phyloP scores from a whole-genome alignment of 2,329 filamentous ascomycete species.

The Cercospora brassicicola region DNA sequence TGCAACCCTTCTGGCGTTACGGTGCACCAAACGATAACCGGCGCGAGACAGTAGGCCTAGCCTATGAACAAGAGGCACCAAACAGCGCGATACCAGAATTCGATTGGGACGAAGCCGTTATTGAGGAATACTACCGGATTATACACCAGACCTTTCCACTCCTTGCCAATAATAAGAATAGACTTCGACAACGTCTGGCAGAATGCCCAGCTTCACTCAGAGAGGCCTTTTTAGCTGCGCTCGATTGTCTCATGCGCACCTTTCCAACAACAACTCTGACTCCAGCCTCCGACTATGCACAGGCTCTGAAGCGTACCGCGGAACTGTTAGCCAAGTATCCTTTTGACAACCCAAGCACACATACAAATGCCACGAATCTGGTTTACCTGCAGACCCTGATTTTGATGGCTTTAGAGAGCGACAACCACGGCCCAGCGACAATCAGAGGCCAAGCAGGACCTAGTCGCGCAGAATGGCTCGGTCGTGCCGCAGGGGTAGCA shows the following conservation, averaged over 20 bases:
- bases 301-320: slow-evolving; percentile 45
- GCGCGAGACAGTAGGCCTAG: slow-evolving; percentile 33
- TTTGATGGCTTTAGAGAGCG: slow-evolving; percentile 65
- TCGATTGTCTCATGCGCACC: slow-evolving; percentile 61
- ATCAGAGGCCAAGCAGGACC: slow-evolving; percentile 49
- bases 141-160: slow-evolving; percentile 69
- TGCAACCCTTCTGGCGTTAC: slow-evolving; percentile 32
- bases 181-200: slow-evolving; percentile 58
- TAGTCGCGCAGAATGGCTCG: slow-evolving; percentile 59
- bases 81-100: slow-evolving; percentile 29
- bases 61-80: slow-evolving; percentile 32
- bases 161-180: slow-evolving; percentile 58
- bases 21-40: slow-evolving; percentile 27
- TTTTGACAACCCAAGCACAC: slow-evolving; percentile 46
- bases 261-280: slow-evolving; percentile 46
- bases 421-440: slow-evolving; percentile 55
- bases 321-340: slow-evolving; percentile 48
- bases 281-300: slow-evolving; percentile 39
- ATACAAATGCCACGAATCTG: slow-evolving; percentile 47
- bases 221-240: slow-evolving; percentile 64
- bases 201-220: slow-evolving; percentile 59
- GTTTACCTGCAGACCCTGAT: slow-evolving; percentile 67
- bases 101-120: slow-evolving; percentile 50
- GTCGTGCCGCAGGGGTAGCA: slow-evolving; percentile 64
- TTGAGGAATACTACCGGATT: slow-evolving; percentile 59